These are phyloP conservation scores for Petasospora fabianii DNA, from an alignment of 1,139 yeast species.

Conservation along the genomic window DNA sequence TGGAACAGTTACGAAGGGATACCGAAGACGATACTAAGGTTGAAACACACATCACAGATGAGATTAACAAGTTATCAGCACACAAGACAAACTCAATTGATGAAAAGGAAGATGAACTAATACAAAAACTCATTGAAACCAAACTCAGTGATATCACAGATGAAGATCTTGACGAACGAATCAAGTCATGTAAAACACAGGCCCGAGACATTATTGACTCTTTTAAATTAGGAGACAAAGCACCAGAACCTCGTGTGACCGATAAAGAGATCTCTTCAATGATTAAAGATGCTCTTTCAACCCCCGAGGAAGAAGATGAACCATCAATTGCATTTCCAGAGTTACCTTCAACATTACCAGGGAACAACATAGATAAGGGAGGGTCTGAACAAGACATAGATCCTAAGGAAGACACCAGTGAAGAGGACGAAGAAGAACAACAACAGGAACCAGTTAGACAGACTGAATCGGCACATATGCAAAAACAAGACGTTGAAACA, in stretches of 20 bases:
- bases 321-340: constrained; percentile 7
- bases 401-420: background rate
- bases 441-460: background rate
- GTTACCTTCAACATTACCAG: constrained; percentile 6
- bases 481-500: constrained; percentile 35
- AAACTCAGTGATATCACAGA: constrained; percentile 11
- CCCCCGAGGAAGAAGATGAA: constrained; percentile 2
- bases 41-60: constrained; percentile 5
- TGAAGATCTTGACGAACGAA: constrained; percentile 8
- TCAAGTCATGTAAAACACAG: constrained; percentile 6
- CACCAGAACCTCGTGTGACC: constrained; percentile 1
- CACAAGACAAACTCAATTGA: constrained; percentile 1
- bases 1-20: constrained; percentile 1
- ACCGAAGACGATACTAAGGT: background rate
- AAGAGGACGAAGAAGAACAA: constrained; percentile 1
- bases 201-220: constrained; percentile 5
- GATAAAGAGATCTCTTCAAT: constrained; percentile 12
- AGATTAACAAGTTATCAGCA: constrained; percentile 1
- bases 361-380: too few relatives aligned
- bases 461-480: constrained; percentile 1
- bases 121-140: constrained; percentile 3
- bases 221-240: constrained; percentile 3
- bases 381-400: background rate
- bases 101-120: constrained; percentile 11
- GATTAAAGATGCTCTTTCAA: constrained; percentile 7